phyloP scores from a whole-genome alignment of 176 grass and related monocot species.

The Cocos nucifera region DNA sequence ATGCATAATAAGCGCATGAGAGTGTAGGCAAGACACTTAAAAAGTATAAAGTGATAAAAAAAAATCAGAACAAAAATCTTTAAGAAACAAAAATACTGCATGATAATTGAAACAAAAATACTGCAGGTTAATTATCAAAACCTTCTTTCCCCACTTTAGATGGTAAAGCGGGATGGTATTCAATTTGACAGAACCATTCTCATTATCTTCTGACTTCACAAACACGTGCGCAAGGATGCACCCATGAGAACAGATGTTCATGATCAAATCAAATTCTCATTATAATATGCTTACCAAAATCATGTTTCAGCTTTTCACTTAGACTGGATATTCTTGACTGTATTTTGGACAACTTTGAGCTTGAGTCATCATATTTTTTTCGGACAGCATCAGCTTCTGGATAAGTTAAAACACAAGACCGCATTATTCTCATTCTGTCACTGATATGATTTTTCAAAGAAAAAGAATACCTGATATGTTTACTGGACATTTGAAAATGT shows the following conservation, averaged over 20 bases:
- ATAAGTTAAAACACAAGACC: conserved; percentile 23
- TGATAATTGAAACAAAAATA: too few species aligned
- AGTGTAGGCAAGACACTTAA: too few species aligned
- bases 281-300: conserved; percentile 57
- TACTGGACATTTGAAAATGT: conserved; percentile 83
- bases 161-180: too few species aligned
- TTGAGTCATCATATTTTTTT: conserved; percentile 91
- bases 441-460: conserved; percentile 12
- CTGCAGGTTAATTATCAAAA: too few species aligned
- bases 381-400: conserved; percentile 67
- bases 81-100: too few species aligned
- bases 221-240: too few species aligned
- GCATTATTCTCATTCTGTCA: background rate
- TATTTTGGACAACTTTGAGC: conserved; percentile 86
- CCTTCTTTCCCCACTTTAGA: too few species aligned
- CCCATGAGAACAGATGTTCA: background rate
- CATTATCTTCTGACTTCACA: background rate
- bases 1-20: too few species aligned
- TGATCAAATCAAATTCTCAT: conserved; percentile 8
- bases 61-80: too few species aligned
- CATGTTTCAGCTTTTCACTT: conserved; percentile 67
- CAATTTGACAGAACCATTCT: too few species aligned
- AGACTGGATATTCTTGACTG: conserved; percentile 73
- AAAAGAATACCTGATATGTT: conserved; percentile 72
- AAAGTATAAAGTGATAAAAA: too few species aligned